Evolutionary conservation across 225 moss, liverwort and hornwort genomes (phyloP).

Genomic region (Straminergon stramineum): DNA sequence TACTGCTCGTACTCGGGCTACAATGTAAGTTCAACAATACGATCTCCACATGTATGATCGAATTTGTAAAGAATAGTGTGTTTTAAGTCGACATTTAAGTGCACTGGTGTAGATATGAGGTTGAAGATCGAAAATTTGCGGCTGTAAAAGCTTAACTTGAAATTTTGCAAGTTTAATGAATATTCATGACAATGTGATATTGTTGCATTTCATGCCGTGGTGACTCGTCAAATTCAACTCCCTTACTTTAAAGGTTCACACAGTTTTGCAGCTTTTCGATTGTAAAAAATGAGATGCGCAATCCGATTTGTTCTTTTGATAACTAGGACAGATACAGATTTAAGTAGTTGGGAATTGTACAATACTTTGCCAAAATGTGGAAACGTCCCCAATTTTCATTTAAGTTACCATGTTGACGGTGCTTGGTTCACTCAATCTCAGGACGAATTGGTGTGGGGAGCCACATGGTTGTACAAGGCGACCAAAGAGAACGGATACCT

Average conservation of each 20-base stretch:
- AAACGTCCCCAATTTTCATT: background rate
- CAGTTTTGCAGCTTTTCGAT: background rate
- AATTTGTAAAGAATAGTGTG: background rate
- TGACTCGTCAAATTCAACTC: background rate
- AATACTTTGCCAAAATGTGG: background rate
- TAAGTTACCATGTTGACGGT: background rate
- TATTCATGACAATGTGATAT: background rate
- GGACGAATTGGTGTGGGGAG: slow-evolving; percentile 35
- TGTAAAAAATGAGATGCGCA: background rate
- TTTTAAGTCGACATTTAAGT: background rate
- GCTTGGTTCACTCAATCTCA: background rate
- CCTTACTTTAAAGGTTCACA: background rate
- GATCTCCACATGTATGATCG: background rate
- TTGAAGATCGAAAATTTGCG: background rate
- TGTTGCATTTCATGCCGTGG: background rate
- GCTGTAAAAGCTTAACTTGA: background rate
- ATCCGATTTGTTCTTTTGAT: no score
- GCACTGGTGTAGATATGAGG: background rate
- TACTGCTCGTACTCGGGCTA: slow-evolving; percentile 37
- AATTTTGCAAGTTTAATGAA: background rate
- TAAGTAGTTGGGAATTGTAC: background rate
- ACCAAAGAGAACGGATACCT: slow-evolving; percentile 17
- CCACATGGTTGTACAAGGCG: slow-evolving; percentile 39
- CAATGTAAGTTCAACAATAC: slow-evolving; percentile 3
- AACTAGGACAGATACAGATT: no score